Evolutionary conservation across 371 early-diverging fungal genomes (phyloP).

Genomic region (Scutellospora calospora): DNA sequence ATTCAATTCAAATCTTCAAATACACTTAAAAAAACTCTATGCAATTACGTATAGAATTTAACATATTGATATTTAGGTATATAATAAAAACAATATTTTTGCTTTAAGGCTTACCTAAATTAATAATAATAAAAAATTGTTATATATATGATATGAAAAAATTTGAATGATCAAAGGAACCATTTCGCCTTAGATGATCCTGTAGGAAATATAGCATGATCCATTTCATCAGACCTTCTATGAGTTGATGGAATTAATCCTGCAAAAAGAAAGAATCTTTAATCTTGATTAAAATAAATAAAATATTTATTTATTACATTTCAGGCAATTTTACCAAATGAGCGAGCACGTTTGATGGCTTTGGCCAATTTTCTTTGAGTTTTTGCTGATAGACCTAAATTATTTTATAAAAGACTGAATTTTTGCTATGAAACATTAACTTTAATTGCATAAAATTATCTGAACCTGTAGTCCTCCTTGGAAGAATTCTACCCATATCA

Average conservation of each 20-base stretch:
- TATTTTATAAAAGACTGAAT: not conserved
- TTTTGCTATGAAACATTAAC: too few species aligned
- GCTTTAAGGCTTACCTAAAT: too few species aligned
- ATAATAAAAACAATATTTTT: too few species aligned
- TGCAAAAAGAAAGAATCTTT: not conserved
- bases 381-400: slow-evolving; percentile 61
- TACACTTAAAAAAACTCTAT: too few species aligned
- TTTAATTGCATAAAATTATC: not conserved
- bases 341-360: slow-evolving; percentile 82
- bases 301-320: not conserved
- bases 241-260: slow-evolving; percentile 41
- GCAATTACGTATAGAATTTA: too few species aligned
- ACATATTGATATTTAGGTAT: too few species aligned
- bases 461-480: slow-evolving; percentile 67
- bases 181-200: too few species aligned
- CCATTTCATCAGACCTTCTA: slow-evolving; percentile 12
- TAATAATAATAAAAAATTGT: too few species aligned
- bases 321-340: slow-evolving; percentile 65
- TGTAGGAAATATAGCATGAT: not conserved
- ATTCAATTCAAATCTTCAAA: too few species aligned
- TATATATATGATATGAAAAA: too few species aligned
- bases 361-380: slow-evolving; percentile 78
- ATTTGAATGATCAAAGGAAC: too few species aligned
- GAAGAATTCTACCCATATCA: slow-evolving; percentile 81
- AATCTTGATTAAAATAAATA: not conserved